Evolutionary conservation across 805 yeast species (phyloP).

Genomic region (Candida montana): DNA sequence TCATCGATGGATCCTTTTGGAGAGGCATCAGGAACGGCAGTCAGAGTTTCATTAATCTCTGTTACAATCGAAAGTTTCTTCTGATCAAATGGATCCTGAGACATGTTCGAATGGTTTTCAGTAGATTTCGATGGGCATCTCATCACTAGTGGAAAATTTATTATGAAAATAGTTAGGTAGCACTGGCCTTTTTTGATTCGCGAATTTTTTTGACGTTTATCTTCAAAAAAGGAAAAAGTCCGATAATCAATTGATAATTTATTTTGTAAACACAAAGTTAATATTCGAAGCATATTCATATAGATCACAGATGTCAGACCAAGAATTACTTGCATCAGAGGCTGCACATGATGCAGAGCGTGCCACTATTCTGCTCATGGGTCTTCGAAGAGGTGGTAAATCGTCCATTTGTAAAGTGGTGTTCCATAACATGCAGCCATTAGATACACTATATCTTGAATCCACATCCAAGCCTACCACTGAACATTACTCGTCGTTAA

Average conservation of each 20-base stretch:
- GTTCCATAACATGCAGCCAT: constrained; percentile 93
- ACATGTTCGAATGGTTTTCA: too few species aligned
- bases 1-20: constrained; percentile 87
- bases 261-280: too few species aligned
- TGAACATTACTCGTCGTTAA: constrained; percentile 77
- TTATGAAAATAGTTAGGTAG: too few species aligned
- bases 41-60: constrained; percentile 44
- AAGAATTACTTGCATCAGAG: constrained; percentile 9
- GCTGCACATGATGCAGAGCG: constrained; percentile 46
- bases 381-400: constrained; percentile 81
- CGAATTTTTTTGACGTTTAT: too few species aligned
- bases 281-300: too few species aligned
- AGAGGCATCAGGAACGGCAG: constrained; percentile 54
- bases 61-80: constrained; percentile 50
- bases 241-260: too few species aligned
- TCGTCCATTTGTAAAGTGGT: constrained; percentile 94
- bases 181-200: too few species aligned
- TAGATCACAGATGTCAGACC: constrained; percentile 1
- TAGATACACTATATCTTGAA: constrained; percentile 86
- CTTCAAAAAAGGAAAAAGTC: too few species aligned
- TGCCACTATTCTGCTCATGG: constrained; percentile 86
- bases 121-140: too few species aligned
- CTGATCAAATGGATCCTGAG: constrained; percentile 54
- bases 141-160: too few species aligned
- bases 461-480: constrained; percentile 85